These are phyloP conservation scores for Geopyxis carbonaria DNA, from an alignment of 495 filamentous ascomycete species.

Conservation along the genomic window DNA sequence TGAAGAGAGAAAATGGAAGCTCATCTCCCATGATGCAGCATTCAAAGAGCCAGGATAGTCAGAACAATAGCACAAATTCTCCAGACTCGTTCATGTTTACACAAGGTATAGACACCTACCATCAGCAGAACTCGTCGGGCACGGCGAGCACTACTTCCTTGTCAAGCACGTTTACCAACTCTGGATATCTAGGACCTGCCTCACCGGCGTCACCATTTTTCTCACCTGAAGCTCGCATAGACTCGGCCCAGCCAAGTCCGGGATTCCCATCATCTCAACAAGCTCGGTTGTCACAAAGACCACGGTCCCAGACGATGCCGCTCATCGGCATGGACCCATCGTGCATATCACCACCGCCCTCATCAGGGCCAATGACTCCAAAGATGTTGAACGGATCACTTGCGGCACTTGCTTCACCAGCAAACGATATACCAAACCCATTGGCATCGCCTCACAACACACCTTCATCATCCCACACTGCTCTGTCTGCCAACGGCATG, in stretches of 20 bases:
- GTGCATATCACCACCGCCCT: constrained; percentile 47
- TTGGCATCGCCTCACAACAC: constrained; percentile 26
- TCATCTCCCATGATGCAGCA: constrained; percentile 17
- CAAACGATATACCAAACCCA: constrained; percentile 38
- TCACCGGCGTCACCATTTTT: constrained; percentile 82
- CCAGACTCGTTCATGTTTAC: constrained; percentile 31
- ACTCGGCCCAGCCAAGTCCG: constrained; percentile 16
- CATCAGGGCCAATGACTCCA: constrained; percentile 45
- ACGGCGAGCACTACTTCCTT: constrained; percentile 40
- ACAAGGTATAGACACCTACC: constrained; percentile 22
- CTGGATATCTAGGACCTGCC: constrained; percentile 46
- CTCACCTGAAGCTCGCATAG: constrained; percentile 44
- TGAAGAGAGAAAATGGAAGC: constrained; percentile 27
- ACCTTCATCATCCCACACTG: constrained; percentile 24
- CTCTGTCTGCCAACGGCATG: constrained; percentile 32
- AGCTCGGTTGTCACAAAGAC: constrained; percentile 40
- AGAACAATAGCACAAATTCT: constrained; percentile 19
- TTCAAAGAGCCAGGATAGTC: constrained; percentile 22
- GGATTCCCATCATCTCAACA: constrained; percentile 42
- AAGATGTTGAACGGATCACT: constrained; percentile 39
- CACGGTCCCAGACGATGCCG: constrained; percentile 85
- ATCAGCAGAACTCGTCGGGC: constrained; percentile 34
- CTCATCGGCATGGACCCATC: constrained; percentile 48
- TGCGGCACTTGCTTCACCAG: constrained; percentile 49
- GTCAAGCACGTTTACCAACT: constrained; percentile 39